Evolutionary conservation across 225 moss, liverwort and hornwort genomes (phyloP).

Genomic region (Anthoceros angustus): DNA sequence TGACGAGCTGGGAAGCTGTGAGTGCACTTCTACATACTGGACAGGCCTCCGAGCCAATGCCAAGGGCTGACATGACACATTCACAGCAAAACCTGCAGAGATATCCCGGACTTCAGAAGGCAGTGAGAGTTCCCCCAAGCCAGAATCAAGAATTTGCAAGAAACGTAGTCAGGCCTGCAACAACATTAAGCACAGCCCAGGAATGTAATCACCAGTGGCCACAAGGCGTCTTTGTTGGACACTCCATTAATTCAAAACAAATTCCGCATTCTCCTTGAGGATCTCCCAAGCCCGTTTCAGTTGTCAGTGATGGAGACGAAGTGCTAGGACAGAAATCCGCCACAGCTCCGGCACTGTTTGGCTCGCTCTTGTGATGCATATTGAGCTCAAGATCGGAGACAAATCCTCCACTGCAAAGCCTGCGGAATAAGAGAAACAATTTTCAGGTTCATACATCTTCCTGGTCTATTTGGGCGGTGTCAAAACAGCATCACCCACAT

Average conservation of each 20-base stretch:
- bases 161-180: too few relatives aligned
- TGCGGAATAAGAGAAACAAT: constrained; percentile 11
- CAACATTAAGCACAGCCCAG: neutral
- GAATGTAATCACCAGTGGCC: constrained; percentile 50
- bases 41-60: constrained; percentile 70
- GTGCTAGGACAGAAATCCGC: constrained; percentile 13
- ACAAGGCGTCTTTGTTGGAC: constrained; percentile 85
- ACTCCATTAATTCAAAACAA: constrained; percentile 95
- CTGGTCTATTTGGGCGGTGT: too few relatives aligned
- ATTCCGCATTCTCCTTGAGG: constrained; percentile 88
- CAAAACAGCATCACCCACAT: too few relatives aligned
- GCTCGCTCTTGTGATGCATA: constrained; percentile 55
- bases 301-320: constrained; percentile 17
- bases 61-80: constrained; percentile 88
- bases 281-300: constrained; percentile 42
- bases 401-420: constrained; percentile 99
- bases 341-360: constrained; percentile 16
- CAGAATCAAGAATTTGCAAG: too few relatives aligned
- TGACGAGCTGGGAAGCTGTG: constrained; percentile 55
- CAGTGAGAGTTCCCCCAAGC: too few relatives aligned
- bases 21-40: constrained; percentile 57
- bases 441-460: neutral
- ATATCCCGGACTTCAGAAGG: neutral
- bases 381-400: constrained; percentile 80
- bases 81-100: constrained; percentile 90